These are phyloP conservation scores for Ambrosia trifida DNA, from an alignment of 129 eudicot species.

Conservation along the genomic window DNA sequence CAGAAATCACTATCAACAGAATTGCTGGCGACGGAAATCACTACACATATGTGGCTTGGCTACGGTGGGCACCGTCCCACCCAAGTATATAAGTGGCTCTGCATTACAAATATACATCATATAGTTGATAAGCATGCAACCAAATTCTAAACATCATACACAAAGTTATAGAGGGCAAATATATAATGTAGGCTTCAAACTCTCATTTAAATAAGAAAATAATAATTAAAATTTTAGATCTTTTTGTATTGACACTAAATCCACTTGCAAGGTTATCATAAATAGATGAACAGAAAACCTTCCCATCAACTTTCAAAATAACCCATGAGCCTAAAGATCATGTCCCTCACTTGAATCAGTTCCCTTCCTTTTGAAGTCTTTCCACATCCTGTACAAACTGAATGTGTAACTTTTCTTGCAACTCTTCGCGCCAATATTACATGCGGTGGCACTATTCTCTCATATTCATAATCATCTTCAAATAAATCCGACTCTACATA, in stretches of 20 bases:
- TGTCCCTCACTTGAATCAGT: conserved; percentile 61
- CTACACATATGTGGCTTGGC: no score
- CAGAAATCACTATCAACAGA: no score
- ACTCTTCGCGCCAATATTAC: conserved; percentile 54
- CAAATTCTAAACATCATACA: not conserved
- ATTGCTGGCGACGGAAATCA: no score
- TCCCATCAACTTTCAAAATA: conserved; percentile 53
- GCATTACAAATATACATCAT: not conserved
- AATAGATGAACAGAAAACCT: not conserved
- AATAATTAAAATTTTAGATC: not conserved
- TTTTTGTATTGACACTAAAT: not conserved
- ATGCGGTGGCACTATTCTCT: conserved; percentile 67
- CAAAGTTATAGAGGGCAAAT: not conserved
- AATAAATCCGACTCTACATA: conserved; percentile 36
- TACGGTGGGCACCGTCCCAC: no score
- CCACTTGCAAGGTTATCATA: not conserved
- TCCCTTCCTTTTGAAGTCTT: conserved; percentile 51
- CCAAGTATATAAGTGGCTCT: no score
- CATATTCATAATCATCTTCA: conserved; percentile 49
- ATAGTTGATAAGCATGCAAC: not conserved
- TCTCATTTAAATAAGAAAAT: not conserved
- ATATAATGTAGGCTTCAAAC: not conserved
- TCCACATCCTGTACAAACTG: conserved; percentile 52
- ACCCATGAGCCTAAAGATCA: conserved; percentile 66
- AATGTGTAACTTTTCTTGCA: conserved; percentile 55